phyloP scores from a whole-genome alignment of 2,329 filamentous ascomycete species.

The Aspergillus viridinutans region DNA sequence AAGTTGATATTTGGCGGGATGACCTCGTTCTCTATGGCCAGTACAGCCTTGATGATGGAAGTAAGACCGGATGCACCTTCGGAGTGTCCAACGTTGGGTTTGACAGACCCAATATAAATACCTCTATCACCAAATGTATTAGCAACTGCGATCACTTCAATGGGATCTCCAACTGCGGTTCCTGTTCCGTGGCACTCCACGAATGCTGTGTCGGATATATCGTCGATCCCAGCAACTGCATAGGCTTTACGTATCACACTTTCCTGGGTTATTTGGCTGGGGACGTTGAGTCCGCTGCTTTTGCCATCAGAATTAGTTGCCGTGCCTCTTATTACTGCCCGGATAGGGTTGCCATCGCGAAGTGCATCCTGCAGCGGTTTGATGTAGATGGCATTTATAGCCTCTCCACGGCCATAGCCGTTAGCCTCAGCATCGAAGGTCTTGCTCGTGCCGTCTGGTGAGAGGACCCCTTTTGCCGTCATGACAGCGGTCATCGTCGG shows the following conservation, averaged over 20 bases:
- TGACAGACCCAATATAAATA: no score
- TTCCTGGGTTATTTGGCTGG: slow-evolving; percentile 4
- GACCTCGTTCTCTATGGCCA: no score
- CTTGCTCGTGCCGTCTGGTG: slow-evolving; percentile 23
- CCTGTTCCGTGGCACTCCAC: slow-evolving; percentile 7
- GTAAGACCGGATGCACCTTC: no score
- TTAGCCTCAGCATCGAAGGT: slow-evolving; percentile 27
- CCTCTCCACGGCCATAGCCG: slow-evolving; percentile 33
- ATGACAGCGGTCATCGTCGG: slow-evolving; percentile 26
- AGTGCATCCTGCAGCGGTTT: slow-evolving; percentile 28
- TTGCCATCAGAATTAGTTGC: slow-evolving; percentile 22
- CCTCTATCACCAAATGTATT: no score
- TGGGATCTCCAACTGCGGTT: slow-evolving; percentile 5
- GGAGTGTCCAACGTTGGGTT: no score
- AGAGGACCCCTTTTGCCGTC: slow-evolving; percentile 32
- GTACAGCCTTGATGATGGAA: no score
- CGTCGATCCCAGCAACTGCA: not conserved
- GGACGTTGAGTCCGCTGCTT: slow-evolving; percentile 6
- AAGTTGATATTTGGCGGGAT: no score
- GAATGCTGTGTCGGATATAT: not conserved
- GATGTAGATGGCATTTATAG: slow-evolving; percentile 27
- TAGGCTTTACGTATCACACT: slow-evolving; percentile 7
- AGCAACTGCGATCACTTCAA: slow-evolving; percentile 1
- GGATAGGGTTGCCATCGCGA: slow-evolving; percentile 25
- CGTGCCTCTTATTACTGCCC: slow-evolving; percentile 26